These are phyloP conservation scores for Hymenoscyphus albidus DNA, from an alignment of 2,329 filamentous ascomycete species.

Conservation along the genomic window DNA sequence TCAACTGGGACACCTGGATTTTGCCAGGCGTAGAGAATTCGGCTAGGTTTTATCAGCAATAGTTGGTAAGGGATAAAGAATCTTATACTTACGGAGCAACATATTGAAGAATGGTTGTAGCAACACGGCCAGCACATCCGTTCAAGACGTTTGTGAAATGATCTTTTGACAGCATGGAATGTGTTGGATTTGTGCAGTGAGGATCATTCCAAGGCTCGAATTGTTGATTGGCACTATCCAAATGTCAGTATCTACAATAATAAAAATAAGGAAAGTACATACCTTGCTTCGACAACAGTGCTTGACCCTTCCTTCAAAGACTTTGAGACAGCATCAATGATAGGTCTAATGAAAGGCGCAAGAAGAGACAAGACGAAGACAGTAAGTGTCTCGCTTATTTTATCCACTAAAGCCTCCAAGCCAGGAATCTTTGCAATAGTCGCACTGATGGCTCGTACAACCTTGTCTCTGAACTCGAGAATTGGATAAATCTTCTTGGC, in stretches of 20 bases:
- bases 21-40: conserved; percentile 90
- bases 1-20: conserved; percentile 78
- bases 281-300: conserved; percentile 58
- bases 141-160: conserved; percentile 80
- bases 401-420: conserved; percentile 83
- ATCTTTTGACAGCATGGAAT: conserved; percentile 80
- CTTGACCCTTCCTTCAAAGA: conserved; percentile 82
- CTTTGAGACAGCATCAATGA: conserved; percentile 83
- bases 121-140: conserved; percentile 70
- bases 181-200: conserved; percentile 71
- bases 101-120: conserved; percentile 76
- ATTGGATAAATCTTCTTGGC: conserved; percentile 89
- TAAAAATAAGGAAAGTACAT: neutral
- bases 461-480: conserved; percentile 86
- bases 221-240: conserved; percentile 60
- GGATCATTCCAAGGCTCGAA: conserved; percentile 77
- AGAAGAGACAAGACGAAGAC: conserved; percentile 88
- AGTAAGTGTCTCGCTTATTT: conserved; percentile 88
- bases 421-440: conserved; percentile 91
- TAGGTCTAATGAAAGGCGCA: conserved; percentile 85
- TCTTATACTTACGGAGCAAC: conserved; percentile 67
- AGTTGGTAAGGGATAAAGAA: conserved; percentile 36
- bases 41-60: conserved; percentile 42
- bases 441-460: conserved; percentile 80
- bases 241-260: neutral